A percentile compares a stretch with the other conserved stretches of the same genome.
These are phyloP conservation scores for Pseudogymnoascus sp. DNA, from an alignment of 2,329 filamentous ascomycete genomes.

Conservation along the genomic window DNA sequence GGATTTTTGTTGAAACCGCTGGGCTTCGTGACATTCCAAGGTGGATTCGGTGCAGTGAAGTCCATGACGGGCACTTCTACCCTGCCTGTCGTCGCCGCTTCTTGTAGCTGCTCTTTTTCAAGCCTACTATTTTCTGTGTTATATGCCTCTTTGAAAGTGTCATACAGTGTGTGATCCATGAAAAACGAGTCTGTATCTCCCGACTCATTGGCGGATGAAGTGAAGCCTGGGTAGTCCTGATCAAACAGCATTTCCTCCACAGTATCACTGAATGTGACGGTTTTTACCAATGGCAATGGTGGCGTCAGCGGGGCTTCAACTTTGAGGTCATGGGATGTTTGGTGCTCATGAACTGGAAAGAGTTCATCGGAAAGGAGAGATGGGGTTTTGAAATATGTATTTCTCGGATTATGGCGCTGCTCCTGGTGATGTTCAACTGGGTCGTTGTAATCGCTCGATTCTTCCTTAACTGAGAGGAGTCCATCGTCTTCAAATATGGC, in stretches of 20 bases:
- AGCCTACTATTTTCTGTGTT: constrained; percentile 19
- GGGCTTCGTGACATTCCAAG: constrained; percentile 37
- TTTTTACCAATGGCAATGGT: constrained; percentile 19
- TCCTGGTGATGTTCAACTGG: not conserved
- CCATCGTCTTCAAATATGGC: constrained; percentile 27
- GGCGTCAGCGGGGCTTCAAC: constrained; percentile 29
- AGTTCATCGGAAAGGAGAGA: not conserved
- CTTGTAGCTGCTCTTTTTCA: constrained; percentile 30
- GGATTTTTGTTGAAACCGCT: not conserved
- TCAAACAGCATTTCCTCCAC: constrained; percentile 23
- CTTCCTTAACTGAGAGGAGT: not conserved
- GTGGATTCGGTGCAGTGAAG: constrained; percentile 36
- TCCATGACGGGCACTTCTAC: constrained; percentile 44
- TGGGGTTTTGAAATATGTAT: not conserved
- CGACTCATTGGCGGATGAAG: not conserved
- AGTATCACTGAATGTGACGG: constrained; percentile 26
- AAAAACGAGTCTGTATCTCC: not conserved
- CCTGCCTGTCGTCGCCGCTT: constrained; percentile 36
- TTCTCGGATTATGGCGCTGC: not conserved
- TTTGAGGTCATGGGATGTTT: constrained; percentile 23
- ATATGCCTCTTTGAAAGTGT: constrained; percentile 21
- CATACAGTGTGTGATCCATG: not conserved
- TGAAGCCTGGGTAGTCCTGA: not conserved
- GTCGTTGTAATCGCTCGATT: not conserved
- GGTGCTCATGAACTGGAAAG: not conserved